Evolutionary conservation across 1,284 basidiomycete species (phyloP).

Genomic region (Lentinula novae-zelandiae): DNA sequence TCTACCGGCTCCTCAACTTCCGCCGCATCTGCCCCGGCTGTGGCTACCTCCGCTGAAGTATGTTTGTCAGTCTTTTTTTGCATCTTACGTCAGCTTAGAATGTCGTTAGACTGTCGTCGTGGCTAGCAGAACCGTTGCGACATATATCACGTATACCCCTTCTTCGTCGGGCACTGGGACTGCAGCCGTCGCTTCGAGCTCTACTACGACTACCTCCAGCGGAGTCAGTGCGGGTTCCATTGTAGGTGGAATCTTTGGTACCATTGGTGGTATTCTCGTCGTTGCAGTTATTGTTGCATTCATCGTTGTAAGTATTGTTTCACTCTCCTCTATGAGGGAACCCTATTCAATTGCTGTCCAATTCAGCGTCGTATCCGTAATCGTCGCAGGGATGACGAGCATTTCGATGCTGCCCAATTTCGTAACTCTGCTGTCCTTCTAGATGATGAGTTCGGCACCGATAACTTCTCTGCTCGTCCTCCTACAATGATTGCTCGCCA

Average conservation of each 20-base stretch:
- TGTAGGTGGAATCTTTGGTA: conserved; percentile 16
- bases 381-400: conserved; percentile 10
- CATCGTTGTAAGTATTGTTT: conserved; percentile 13
- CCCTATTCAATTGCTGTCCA: background rate
- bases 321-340: background rate
- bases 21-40: background rate
- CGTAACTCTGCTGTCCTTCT: conserved; percentile 18
- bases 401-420: conserved; percentile 18
- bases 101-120: background rate
- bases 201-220: conserved; percentile 7
- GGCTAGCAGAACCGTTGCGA: conserved; percentile 1
- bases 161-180: background rate
- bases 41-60: background rate
- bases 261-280: conserved; percentile 14
- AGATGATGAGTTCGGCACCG: conserved; percentile 11
- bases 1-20: background rate
- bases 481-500: conserved; percentile 24
- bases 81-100: background rate
- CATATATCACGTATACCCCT: background rate
- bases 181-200: background rate
- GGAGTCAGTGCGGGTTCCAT: conserved; percentile 16
- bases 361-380: conserved; percentile 12
- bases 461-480: conserved; percentile 13
- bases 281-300: conserved; percentile 14
- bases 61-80: background rate